Evolutionary conservation across 164 flowering plant species (phyloP).

Genomic region (Paratinospora sagittata): DNA sequence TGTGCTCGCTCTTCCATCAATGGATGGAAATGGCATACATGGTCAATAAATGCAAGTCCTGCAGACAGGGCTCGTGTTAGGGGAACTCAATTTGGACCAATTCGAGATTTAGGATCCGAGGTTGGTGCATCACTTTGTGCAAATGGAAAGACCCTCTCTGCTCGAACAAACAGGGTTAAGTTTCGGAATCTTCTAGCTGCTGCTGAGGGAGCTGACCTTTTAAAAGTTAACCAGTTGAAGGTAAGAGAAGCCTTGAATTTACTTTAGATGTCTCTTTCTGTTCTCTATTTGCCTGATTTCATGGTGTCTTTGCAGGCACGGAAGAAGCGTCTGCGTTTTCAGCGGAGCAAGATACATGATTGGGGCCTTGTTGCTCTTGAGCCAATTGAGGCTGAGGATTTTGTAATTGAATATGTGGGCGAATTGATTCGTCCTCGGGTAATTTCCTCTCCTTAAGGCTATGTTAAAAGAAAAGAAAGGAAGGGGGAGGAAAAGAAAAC

Average conservation of each 20-base stretch:
- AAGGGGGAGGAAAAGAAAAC: too few relatives aligned
- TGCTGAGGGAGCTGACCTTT: slow-evolving; percentile 92
- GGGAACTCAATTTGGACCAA: slow-evolving; percentile 35
- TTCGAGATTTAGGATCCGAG: slow-evolving; percentile 34
- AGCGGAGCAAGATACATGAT: slow-evolving; percentile 95
- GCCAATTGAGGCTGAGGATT: slow-evolving; percentile 96
- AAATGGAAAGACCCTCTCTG: slow-evolving; percentile 72
- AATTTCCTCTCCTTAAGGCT: slow-evolving; percentile 13
- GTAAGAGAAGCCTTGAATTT: slow-evolving; percentile 28
- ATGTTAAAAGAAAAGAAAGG: not conserved
- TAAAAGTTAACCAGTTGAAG: slow-evolving; percentile 86
- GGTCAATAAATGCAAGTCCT: slow-evolving; percentile 77
- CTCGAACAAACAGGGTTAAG: slow-evolving; percentile 93
- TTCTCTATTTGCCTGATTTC: slow-evolving; percentile 1
- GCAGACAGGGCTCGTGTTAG: slow-evolving; percentile 68
- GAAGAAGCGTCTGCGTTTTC: slow-evolving; percentile 88
- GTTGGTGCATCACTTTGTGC: slow-evolving; percentile 34
- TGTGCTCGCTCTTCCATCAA: slow-evolving; percentile 86
- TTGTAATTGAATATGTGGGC: slow-evolving; percentile 98
- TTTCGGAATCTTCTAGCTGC: slow-evolving; percentile 92
- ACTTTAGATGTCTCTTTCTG: not conserved
- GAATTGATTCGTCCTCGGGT: slow-evolving; percentile 90
- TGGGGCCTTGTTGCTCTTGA: slow-evolving; percentile 98
- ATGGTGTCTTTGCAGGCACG: slow-evolving; percentile 58
- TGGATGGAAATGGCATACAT: slow-evolving; percentile 97